phyloP scores from a whole-genome alignment of 768 basidiomycete genomes.

The Tulasnella sp. region DNA sequence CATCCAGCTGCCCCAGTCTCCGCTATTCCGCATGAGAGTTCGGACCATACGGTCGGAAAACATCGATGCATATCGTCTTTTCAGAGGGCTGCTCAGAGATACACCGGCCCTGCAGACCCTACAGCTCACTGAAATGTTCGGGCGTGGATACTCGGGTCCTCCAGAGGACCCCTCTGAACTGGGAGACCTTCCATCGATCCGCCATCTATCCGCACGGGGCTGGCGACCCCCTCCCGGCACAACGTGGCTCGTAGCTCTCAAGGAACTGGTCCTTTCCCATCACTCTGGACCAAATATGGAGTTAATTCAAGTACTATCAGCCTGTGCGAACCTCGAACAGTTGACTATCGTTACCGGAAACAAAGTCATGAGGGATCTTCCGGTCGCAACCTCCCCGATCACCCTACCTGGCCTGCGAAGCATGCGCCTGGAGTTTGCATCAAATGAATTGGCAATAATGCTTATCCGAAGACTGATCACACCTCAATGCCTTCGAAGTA shows the following conservation, averaged over 20 bases:
- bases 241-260: background rate
- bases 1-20: no score
- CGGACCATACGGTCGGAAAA: background rate
- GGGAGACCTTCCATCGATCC: background rate
- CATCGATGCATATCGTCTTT: background rate
- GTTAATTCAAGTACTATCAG: background rate
- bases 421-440: background rate
- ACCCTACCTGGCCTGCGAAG: background rate
- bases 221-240: background rate
- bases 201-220: background rate
- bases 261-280: background rate
- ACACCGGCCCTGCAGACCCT: background rate
- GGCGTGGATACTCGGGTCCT: no score
- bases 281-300: background rate
- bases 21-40: no score
- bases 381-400: background rate
- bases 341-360: background rate
- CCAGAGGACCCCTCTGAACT: background rate
- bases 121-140: background rate
- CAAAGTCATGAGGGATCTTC: background rate
- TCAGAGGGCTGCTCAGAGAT: background rate
- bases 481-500: background rate
- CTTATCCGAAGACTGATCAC: background rate
- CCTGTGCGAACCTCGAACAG: background rate
- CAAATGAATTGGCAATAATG: background rate